Percentiles rank a stretch among this genome's conserved stretches.
phyloP scores from a whole-genome alignment of 306 rosid species.

The Quercus ilex region DNA sequence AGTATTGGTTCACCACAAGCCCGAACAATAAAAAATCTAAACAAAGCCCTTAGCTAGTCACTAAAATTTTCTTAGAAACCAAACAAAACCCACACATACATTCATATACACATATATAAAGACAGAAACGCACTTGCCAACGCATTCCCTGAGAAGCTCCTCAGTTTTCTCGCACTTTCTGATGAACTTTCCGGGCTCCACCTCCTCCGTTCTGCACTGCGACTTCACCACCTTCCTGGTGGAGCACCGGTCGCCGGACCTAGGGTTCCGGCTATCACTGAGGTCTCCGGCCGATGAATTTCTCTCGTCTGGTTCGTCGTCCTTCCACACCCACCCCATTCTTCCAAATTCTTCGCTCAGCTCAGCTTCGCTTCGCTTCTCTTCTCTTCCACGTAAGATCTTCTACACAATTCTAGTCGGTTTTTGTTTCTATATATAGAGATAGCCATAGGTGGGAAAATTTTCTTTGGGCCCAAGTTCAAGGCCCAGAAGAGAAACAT shows the following conservation, averaged over 20 bases:
- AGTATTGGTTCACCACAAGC: not conserved
- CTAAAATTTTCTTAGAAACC: not conserved
- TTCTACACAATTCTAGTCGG: too few relatives aligned
- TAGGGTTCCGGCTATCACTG: not conserved
- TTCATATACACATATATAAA: not conserved
- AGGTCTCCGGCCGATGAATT: slow-evolving; percentile 9
- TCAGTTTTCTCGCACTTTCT: slow-evolving; percentile 83
- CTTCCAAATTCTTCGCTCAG: slow-evolving; percentile 1
- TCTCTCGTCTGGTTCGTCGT: slow-evolving; percentile 25
- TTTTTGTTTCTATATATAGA: not conserved
- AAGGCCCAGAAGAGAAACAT: not conserved
- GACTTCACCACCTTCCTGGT: slow-evolving; percentile 58
- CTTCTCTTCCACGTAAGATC: too few relatives aligned
- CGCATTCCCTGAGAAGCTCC: slow-evolving; percentile 64
- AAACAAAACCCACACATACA: not conserved
- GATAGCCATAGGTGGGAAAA: not conserved
- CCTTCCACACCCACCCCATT: slow-evolving; percentile 86
- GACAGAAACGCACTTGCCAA: slow-evolving; percentile 46
- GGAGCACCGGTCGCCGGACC: slow-evolving; percentile 36
- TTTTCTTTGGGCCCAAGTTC: not conserved
- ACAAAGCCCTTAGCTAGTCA: not conserved
- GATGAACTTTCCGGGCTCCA: slow-evolving; percentile 72
- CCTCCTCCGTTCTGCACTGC: slow-evolving; percentile 82
- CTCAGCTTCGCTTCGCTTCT: too few relatives aligned
- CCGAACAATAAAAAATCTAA: not conserved